Evolutionary conservation across 768 basidiomycete genomes (phyloP).

Genomic region (Pisolithus albus): DNA sequence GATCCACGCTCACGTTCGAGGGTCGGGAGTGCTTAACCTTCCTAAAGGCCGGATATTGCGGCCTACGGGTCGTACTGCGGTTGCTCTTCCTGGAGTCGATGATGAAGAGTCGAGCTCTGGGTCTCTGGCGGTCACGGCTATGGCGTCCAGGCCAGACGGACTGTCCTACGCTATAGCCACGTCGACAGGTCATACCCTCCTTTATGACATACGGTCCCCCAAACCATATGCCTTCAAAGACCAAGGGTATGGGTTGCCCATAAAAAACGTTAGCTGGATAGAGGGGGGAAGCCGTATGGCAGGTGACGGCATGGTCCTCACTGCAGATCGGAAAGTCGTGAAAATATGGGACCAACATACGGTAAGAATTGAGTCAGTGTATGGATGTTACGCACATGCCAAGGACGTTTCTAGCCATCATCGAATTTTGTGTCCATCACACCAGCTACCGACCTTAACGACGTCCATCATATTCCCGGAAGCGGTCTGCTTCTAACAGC

Average conservation of each 20-base stretch:
- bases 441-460: constrained; percentile 82
- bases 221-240: constrained; percentile 86
- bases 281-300: constrained; percentile 81
- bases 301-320: constrained; percentile 82
- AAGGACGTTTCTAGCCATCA: constrained; percentile 49
- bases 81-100: constrained; percentile 29
- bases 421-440: constrained; percentile 90
- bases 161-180: constrained; percentile 93
- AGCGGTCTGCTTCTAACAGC: constrained; percentile 88
- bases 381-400: constrained; percentile 1
- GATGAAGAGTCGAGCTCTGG: constrained; percentile 22
- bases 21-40: constrained; percentile 62
- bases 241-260: constrained; percentile 91
- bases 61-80: constrained; percentile 27
- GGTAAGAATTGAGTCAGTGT: constrained; percentile 38
- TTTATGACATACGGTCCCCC: constrained; percentile 89
- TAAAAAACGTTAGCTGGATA: constrained; percentile 83
- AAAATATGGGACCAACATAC: constrained; percentile 92
- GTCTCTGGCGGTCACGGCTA: constrained; percentile 63
- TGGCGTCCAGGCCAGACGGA: constrained; percentile 81
- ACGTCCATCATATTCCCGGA: constrained; percentile 82
- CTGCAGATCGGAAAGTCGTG: constrained; percentile 93
- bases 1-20: constrained; percentile 78
- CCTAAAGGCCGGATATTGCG: constrained; percentile 49
- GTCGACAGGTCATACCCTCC: constrained; percentile 86